phyloP scores from a whole-genome alignment of 257 asterid species.

The Striga asiatica region DNA sequence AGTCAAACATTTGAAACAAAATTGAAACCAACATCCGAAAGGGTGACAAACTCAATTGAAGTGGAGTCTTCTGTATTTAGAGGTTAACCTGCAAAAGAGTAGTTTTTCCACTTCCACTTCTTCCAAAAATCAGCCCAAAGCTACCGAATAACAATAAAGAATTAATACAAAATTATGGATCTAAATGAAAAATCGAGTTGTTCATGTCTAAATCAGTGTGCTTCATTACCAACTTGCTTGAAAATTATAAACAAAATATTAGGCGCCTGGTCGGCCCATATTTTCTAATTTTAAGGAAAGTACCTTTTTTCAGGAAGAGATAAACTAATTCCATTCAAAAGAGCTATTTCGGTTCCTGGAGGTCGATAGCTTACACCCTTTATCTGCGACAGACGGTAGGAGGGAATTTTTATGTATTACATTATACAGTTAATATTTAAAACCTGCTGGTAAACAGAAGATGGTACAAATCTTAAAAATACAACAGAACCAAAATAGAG shows the following conservation, averaged over 20 bases:
- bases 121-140: constrained; percentile 81
- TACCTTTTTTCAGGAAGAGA: constrained; percentile 81
- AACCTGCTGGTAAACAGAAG: constrained; percentile 1
- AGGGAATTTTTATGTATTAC: not conserved
- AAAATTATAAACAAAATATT: not conserved
- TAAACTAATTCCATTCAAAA: constrained; percentile 51
- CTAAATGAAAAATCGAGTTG: constrained; percentile 1
- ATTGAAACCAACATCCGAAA: constrained; percentile 1
- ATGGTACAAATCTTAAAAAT: not conserved
- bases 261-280: not conserved
- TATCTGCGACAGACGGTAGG: constrained; percentile 30
- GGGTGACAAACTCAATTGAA: not conserved
- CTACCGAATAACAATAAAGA: constrained; percentile 25
- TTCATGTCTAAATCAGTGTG: constrained; percentile 5
- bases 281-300: not conserved
- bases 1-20: constrained; percentile 17
- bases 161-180: not conserved
- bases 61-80: constrained; percentile 2
- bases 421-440: not conserved
- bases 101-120: constrained; percentile 96
- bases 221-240: constrained; percentile 10
- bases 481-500: constrained; percentile 10
- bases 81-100: constrained; percentile 76
- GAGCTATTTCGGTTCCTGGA: constrained; percentile 75
- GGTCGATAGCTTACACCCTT: constrained; percentile 60